Evolutionary conservation across 2,329 filamentous ascomycete species (phyloP).

Genomic region (Pyricularia grisea): DNA sequence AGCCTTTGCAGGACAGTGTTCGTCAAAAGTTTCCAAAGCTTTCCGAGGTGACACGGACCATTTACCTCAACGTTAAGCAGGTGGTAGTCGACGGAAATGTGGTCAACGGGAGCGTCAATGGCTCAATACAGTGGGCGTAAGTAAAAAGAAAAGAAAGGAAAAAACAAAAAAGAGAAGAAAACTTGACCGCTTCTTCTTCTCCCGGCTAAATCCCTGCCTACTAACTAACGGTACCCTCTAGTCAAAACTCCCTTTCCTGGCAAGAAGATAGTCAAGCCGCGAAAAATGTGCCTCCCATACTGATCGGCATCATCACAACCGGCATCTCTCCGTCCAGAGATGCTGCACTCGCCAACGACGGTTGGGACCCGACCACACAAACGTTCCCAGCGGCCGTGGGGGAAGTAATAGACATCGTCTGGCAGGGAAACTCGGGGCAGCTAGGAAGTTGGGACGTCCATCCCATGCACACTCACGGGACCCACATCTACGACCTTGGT

Average conservation of each 20-base stretch:
- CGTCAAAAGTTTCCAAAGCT: not conserved
- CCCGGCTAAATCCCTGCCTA: too few relatives aligned
- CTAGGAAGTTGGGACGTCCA: conserved; percentile 28
- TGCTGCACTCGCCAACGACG: conserved; percentile 35
- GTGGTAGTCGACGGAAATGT: conserved; percentile 22
- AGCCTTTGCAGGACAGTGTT: not conserved
- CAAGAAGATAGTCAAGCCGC: not conserved
- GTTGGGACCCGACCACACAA: conserved; percentile 41
- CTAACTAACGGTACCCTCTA: not conserved
- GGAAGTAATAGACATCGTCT: conserved; percentile 46
- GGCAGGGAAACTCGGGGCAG: conserved; percentile 30
- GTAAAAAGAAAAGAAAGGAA: not conserved
- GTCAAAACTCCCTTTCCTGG: conserved; percentile 1
- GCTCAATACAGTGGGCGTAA: not conserved
- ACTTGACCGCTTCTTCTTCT: not conserved
- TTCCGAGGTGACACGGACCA: conserved; percentile 36
- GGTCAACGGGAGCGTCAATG: conserved; percentile 11
- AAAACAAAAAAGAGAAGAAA: too few relatives aligned
- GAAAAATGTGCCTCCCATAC: conserved; percentile 26
- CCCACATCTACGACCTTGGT: conserved; percentile 44
- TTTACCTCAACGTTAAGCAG: conserved; percentile 33
- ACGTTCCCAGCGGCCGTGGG: conserved; percentile 44
- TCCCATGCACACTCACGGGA: conserved; percentile 43
- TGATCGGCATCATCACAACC: conserved; percentile 42
- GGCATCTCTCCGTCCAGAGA: conserved; percentile 37